phyloP scores from a whole-genome alignment of 2,329 filamentous ascomycete species.

The Ophiocordyceps sinensis region DNA sequence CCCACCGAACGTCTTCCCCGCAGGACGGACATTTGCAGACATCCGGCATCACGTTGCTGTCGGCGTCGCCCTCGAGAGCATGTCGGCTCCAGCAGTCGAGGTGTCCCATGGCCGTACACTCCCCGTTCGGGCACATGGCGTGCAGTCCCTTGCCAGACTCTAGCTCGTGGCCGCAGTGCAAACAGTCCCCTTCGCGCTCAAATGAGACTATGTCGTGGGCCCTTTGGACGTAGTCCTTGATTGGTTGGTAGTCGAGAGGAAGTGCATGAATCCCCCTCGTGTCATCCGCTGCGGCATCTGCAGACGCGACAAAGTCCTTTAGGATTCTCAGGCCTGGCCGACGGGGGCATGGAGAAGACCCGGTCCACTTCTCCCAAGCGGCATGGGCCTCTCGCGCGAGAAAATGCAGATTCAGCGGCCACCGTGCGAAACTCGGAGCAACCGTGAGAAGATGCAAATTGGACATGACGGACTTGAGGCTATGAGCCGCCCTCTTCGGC shows the following conservation, averaged over 20 bases:
- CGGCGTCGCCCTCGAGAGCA: conserved; percentile 24
- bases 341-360: conserved; percentile 30
- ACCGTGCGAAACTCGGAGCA: conserved; percentile 64
- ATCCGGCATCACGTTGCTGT: conserved; percentile 46
- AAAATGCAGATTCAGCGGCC: conserved; percentile 73
- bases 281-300: background rate
- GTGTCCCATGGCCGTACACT: conserved; percentile 44
- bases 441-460: conserved; percentile 72
- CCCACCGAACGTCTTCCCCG: conserved; percentile 48
- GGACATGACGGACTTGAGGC: conserved; percentile 54
- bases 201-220: conserved; percentile 37
- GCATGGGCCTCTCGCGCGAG: conserved; percentile 55
- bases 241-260: conserved; percentile 35
- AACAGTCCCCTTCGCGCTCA: conserved; percentile 39
- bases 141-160: conserved; percentile 35
- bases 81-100: conserved; percentile 44
- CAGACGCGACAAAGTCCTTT: conserved; percentile 34
- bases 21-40: conserved; percentile 61
- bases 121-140: conserved; percentile 37
- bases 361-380: conserved; percentile 50
- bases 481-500: conserved; percentile 41
- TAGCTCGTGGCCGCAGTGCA: conserved; percentile 34
- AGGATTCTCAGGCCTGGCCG: conserved; percentile 35
- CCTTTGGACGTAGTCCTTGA: conserved; percentile 41
- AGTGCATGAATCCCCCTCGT: conserved; percentile 37